These are phyloP conservation scores for Yamadazyma diddensiae DNA, from an alignment of 1,139 yeast genomes.

Conservation along the genomic window DNA sequence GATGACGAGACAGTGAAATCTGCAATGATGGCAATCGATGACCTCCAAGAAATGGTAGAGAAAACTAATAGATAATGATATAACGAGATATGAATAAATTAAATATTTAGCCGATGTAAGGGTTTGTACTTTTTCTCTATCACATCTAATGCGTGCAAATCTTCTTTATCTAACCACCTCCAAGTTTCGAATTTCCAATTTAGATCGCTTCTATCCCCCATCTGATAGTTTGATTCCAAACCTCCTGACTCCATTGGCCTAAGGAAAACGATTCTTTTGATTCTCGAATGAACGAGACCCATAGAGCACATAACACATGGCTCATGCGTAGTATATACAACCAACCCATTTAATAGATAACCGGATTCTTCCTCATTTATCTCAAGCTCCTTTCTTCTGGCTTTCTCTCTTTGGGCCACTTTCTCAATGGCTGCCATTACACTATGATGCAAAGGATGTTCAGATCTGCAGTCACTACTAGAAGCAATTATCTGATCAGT, in stretches of 20 bases:
- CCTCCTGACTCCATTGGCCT: slow-evolving; percentile 38
- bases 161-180: slow-evolving; percentile 50
- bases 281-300: slow-evolving; percentile 93
- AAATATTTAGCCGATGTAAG: background rate
- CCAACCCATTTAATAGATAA: slow-evolving; percentile 73
- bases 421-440: slow-evolving; percentile 66
- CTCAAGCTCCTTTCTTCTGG: slow-evolving; percentile 22
- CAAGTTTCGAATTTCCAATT: slow-evolving; percentile 83
- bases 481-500: slow-evolving; percentile 18
- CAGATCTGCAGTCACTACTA: slow-evolving; percentile 19
- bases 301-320: slow-evolving; percentile 97
- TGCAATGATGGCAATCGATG: background rate
- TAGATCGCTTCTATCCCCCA: slow-evolving; percentile 68
- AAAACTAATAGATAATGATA: background rate
- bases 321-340: slow-evolving; percentile 88
- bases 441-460: slow-evolving; percentile 64
- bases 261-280: slow-evolving; percentile 65
- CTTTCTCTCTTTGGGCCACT: slow-evolving; percentile 52
- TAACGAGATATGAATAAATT: background rate
- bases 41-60: background rate
- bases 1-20: background rate
- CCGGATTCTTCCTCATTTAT: slow-evolving; percentile 16
- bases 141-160: slow-evolving; percentile 14
- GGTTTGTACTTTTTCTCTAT: slow-evolving; percentile 6
- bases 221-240: slow-evolving; percentile 66